Conservation (phyloP, 208 protist species). For the Leishmania major region DNA sequence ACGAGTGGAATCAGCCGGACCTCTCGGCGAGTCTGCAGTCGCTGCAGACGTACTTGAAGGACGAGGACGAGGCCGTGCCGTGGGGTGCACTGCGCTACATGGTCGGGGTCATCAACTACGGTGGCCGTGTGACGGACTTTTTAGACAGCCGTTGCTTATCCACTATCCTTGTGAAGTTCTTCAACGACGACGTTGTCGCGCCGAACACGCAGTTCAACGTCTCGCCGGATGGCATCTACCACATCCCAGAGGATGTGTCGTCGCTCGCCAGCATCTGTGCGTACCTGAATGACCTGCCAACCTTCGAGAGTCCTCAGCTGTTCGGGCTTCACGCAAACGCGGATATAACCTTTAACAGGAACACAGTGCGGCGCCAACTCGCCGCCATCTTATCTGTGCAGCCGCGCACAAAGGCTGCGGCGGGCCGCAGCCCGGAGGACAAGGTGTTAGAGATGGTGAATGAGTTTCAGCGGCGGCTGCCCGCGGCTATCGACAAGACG, state of each 20-base stretch:
- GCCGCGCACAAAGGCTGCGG: slow-evolving; percentile 72
- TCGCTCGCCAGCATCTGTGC: slow-evolving; percentile 63
- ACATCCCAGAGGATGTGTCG: slow-evolving; percentile 76
- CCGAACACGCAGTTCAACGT: slow-evolving; percentile 72
- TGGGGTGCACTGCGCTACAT: slow-evolving; percentile 92
- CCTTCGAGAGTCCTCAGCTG: slow-evolving; percentile 93
- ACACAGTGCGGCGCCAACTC: slow-evolving; percentile 87
- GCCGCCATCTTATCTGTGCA: slow-evolving; percentile 90
- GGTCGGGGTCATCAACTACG: slow-evolving; percentile 96
- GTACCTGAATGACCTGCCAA: slow-evolving; percentile 87
- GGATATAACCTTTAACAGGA: slow-evolving; percentile 93
- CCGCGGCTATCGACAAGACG: slow-evolving; percentile 80
- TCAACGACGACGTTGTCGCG: slow-evolving; percentile 65
- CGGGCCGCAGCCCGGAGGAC: slow-evolving; percentile 54
- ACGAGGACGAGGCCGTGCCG: slow-evolving; percentile 66
- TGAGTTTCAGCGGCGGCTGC: slow-evolving; percentile 84
- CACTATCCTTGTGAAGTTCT: slow-evolving; percentile 80
- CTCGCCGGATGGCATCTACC: slow-evolving; percentile 84
- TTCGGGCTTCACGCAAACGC: slow-evolving; percentile 97
- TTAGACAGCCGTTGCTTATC: slow-evolving; percentile 84
- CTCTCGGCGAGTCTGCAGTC: slow-evolving; percentile 87
- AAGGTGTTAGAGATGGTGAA: slow-evolving; percentile 76
- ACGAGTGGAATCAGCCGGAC: slow-evolving; percentile 96
- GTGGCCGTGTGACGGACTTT: slow-evolving; percentile 95
- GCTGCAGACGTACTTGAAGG: slow-evolving; percentile 72